Base-by-base conservation (phyloP, 2,329 filamentous ascomycete genomes). In the Beauveria medogensis region DNA sequence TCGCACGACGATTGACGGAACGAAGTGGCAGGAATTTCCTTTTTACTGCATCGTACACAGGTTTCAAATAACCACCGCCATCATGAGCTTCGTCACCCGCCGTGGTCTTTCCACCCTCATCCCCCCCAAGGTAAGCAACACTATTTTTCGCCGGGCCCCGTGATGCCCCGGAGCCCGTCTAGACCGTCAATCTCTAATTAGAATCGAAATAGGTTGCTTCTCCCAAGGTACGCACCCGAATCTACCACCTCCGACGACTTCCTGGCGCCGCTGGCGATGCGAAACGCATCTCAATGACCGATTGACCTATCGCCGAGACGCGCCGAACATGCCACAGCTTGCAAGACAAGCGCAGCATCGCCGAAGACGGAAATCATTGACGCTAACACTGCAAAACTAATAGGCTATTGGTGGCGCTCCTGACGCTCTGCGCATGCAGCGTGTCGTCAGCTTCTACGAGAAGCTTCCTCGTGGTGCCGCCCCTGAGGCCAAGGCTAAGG, bases 371-470 rank as follows among this genome's bases (percentile, higher is more conserved):
- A 26, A 34, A 58, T 14, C 22, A 18, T 24, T 20, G 34, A 50
- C 12, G 47, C 59, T 61, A 30, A 61, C 59, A 34, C 14, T 28
- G 24, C 50, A 14, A 26, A 54, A 28, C 9, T 16, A 30, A 28
- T 75, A 97, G 94, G 92, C 90, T 70, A 92, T 99, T 74, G 93
- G 94, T 73, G 89, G 90, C 74, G 92, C 92, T 69, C 91, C 92
- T 74, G 93, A 97, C 86, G 94, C 94, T 74, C 85, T 92, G 73
- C 91, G 93, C 76, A 97, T 99, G 94, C 90, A 96, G 77, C 90
- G 92, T 72, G 92, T 99, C 70, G 93, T 97, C 77, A 91, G 85
- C 81, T 97, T 99, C 85, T 99, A 99, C 85, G 91, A 95, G 82
- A 95, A 93, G 79, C 91, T 99, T 63, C 94, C 95, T 74, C 91